Evolutionary conservation across 768 basidiomycete species (phyloP).

Genomic region (Erythrobasidium yunnanense): DNA sequence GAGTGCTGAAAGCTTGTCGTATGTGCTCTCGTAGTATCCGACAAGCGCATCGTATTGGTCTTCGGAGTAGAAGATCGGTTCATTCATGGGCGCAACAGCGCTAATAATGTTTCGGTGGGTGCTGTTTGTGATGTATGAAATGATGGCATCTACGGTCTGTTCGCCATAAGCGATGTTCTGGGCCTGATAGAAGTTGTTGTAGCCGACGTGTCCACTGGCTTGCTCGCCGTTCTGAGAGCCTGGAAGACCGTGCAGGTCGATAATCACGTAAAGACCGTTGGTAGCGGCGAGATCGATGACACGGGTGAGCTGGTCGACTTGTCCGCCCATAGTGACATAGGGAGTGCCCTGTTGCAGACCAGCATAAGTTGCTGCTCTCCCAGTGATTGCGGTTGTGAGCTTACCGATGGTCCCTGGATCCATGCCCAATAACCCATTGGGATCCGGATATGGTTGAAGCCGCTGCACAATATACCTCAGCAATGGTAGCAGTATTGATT

Average conservation of each 20-base stretch:
- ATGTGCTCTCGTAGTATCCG: conserved; percentile 32
- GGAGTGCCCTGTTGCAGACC: conserved; percentile 7
- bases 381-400: no score
- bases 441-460: conserved; percentile 38
- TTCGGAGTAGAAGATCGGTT: conserved; percentile 35
- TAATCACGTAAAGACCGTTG: conserved; percentile 35
- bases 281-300: conserved; percentile 31
- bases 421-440: conserved; percentile 38
- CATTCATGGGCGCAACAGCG: conserved; percentile 31
- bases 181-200: conserved; percentile 25
- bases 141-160: conserved; percentile 32
- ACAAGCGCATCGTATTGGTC: conserved; percentile 32
- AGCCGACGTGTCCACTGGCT: conserved; percentile 34
- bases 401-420: conserved; percentile 29
- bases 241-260: conserved; percentile 37
- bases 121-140: conserved; percentile 32
- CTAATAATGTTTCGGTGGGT: conserved; percentile 37
- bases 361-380: neutral
- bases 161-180: conserved; percentile 13
- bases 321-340: conserved; percentile 32
- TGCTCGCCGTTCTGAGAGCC: conserved; percentile 40
- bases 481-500: neutral
- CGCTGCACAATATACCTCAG: conserved; percentile 4
- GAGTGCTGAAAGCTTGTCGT: neutral
- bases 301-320: conserved; percentile 34